Base-by-base conservation (phyloP, 1,284 basidiomycete genomes). In the Microbotryum intermedium region DNA sequence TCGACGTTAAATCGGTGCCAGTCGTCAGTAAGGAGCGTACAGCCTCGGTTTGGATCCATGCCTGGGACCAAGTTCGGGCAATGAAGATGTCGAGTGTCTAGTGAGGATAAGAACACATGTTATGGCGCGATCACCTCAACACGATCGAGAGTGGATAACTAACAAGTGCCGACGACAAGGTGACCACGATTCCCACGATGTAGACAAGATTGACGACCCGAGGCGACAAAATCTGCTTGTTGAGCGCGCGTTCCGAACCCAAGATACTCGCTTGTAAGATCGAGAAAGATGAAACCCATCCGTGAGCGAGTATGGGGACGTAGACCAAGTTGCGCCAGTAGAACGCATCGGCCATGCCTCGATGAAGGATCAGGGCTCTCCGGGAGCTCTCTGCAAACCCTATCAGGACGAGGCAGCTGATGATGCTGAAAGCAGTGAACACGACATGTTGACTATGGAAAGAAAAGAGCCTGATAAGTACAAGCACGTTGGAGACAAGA, bases 211-310 rank as follows among this genome's bases (percentile, higher is more conserved):
- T 61, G 43, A 53, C 57, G 10, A 61, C 4, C 25, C 20, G 3
- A 4, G 60, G 60, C 26, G 56, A 58, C 6, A 61, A 50, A 11
- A 61, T 13, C 30, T 61, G 55, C 23, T 47, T 43, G 44, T 55
- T 55, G 3, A 57, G 50, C 16, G 57, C 56, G 7, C 52, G 30
- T 6, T 61, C 56, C 23, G 57, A 46, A 1, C 48, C 50, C 1
- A 61, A 56, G 9, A 61, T 46, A 7, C 48, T 44, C 5, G 60
- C 60, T 29, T 61, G 60, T 3, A 61, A 53, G 28, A 58, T 61
- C 10, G 53, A 43, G 25, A 42, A 61, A 3, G 51, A 54, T 10
- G 52, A 46, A 18, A 58, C 20, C 60, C 60, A 61, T 20, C 51
- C 52, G 28, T 61, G 57, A 0, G 52, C 11, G 54, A 60, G 30